Base-by-base conservation (phyloP, 257 asterid genomes). In the Verbena officinalis region DNA sequence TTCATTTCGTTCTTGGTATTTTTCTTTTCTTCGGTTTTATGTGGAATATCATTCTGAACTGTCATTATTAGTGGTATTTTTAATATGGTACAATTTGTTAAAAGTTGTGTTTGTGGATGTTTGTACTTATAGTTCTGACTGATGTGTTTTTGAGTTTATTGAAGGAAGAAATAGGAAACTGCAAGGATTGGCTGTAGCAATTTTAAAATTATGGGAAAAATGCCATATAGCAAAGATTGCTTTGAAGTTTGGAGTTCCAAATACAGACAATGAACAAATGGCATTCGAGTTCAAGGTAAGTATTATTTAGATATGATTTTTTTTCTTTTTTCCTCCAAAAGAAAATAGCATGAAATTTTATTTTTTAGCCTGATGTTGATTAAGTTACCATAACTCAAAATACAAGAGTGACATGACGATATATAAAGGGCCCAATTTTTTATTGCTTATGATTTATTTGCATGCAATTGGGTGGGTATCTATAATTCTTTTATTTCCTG, bases 191-290 rank as follows among this genome's bases (percentile, higher is more conserved):
- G 97, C 99, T 40, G 85, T 83, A 62, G 91, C 97, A 21, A 75
- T 93, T 34, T 43, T 93, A 46, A 87, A 86, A 78, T 74, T 93
- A 69, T 92, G 97, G 98, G 98, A 80, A 83, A 89, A 85, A 76
- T 84, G 96, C 73, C 96, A 90, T 55, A 93, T 93, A 57, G 96
- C 94, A 75, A 93, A 93, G 81, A 86, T 93, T 70, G 95, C 97
- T 79, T 20, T 93, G 73, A 93, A 93, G 72, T 90, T 87, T 91
- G 97, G 99, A 55, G 68, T 80, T 69, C 99, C 79, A 45, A 93
- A 93, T 84, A 86, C 95, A 4, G 86, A 86, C 78, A 87, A 93
- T 52, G 86, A 84, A 77, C 95, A 81, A 78, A 93, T 87, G 99
- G 99, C 96, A 21, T 38, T 70, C 64, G 97, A 93, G 73, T 94